Evolutionary conservation across 768 basidiomycete species (phyloP), one percentile per base, ranked within the genome.

Genomic region (Mycena kentingensis): DNA sequence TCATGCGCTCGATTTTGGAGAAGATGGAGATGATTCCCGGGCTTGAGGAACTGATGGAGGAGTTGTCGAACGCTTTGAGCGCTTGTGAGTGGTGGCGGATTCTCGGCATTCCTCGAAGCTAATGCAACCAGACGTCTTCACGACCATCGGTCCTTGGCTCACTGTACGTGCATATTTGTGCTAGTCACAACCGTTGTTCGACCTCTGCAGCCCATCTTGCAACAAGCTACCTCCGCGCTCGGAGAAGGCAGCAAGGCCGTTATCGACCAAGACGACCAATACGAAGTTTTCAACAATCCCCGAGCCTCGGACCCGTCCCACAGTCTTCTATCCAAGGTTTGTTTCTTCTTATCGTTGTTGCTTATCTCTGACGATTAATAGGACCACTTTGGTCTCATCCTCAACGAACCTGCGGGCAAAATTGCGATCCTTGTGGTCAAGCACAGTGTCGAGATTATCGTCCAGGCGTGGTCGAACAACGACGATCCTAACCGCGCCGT

Each of bases 351-450:
- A 36, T 35, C n/a, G 7, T 32, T 24, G 32, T 28, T 35, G 7
- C 45, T 19, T 27, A 36, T 36, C 45, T 36, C 16, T 18, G 11
- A 46, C 47, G 29, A 32, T 51, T 46, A 51, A 36, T 52, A 86
- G 82, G 87, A 88, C 63, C 86, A 88, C 67, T 87, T 89, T 61
- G 80, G 73, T 4, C 77, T 87, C 36, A 83, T 87, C 46, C 71
- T 88, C 46, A 89, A 88, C 64, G 84, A 88, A 61, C 85, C 87
- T 1, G 87, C 87, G 11, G 87, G 87, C 3, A 84, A 86, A 63
- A 81, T 88, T 44, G 87, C 87, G 7, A 77, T 81, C 61, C 66
- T 85, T 24, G 78, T 90, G 13, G 86, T 88, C 12, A 78, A 81
- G 59, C 67, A 89, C 63, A 69, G 73, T 12, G 84, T 86, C 47